Conservation (phyloP, 2,329 filamentous ascomycete species). For the Leptoxyphium fumago region DNA sequence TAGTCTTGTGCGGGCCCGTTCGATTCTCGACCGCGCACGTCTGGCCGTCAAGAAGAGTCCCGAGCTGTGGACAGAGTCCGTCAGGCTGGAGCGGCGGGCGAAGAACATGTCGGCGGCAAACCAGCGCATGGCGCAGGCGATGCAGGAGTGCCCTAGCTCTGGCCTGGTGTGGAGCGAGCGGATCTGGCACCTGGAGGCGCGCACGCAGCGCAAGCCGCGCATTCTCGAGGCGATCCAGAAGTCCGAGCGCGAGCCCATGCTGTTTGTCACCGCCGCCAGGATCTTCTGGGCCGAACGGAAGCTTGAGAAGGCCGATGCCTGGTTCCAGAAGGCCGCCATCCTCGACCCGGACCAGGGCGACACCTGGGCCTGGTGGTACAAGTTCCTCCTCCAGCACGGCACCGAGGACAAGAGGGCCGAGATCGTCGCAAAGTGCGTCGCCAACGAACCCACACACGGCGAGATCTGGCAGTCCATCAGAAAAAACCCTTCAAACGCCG, state of each 20-base stretch:
- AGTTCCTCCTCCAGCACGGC: slow-evolving; percentile 82
- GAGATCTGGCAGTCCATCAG: slow-evolving; percentile 78
- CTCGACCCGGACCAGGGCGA: slow-evolving; percentile 79
- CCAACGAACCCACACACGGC: slow-evolving; percentile 80
- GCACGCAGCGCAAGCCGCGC: slow-evolving; percentile 83
- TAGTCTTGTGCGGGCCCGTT: slow-evolving; percentile 78
- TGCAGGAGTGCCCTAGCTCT: slow-evolving; percentile 79
- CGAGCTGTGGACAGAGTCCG: slow-evolving; percentile 83
- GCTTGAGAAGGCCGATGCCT: slow-evolving; percentile 85
- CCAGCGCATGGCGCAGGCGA: slow-evolving; percentile 79
- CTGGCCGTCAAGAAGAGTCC: slow-evolving; percentile 74
- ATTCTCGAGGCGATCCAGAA: slow-evolving; percentile 93
- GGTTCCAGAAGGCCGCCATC: slow-evolving; percentile 93
- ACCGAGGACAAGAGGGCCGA: slow-evolving; percentile 85
- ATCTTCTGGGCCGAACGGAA: slow-evolving; percentile 93
- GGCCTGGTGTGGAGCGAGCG: slow-evolving; percentile 86
- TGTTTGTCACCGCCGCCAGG: slow-evolving; percentile 83
- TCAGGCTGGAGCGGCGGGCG: slow-evolving; percentile 78
- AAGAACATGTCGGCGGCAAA: slow-evolving; percentile 74
- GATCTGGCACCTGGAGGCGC: slow-evolving; percentile 84
- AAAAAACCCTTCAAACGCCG: slow-evolving; percentile 73
- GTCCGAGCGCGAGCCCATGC: slow-evolving; percentile 75
- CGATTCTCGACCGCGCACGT: slow-evolving; percentile 79
- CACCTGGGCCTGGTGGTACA: slow-evolving; percentile 96
- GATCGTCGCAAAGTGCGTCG: slow-evolving; percentile 63